phyloP scores from a whole-genome alignment of 345 rosid genomes.

The Sapria himalayana region DNA sequence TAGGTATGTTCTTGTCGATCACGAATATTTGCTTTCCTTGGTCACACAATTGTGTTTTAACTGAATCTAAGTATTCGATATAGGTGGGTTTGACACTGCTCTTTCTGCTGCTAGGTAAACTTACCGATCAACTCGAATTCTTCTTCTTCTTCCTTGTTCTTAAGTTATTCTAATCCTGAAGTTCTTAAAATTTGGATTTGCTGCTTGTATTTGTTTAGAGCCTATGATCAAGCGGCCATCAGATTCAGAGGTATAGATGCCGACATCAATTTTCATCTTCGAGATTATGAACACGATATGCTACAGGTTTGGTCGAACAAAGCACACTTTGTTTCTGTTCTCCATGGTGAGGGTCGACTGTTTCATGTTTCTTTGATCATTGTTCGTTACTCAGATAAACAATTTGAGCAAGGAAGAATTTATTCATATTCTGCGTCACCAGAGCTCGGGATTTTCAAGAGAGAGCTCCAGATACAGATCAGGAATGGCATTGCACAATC shows the following conservation, averaged over 20 bases:
- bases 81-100: conserved; percentile 98
- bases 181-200: not conserved
- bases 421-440: conserved; percentile 84
- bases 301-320: conserved; percentile 59
- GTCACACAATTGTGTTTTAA: no score
- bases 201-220: conserved; percentile 21
- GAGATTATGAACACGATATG: conserved; percentile 78
- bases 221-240: conserved; percentile 93
- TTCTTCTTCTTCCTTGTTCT: not conserved
- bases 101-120: conserved; percentile 87
- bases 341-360: no score
- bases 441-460: conserved; percentile 80
- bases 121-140: not conserved
- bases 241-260: conserved; percentile 90
- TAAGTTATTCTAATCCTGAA: not conserved
- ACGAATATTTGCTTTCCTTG: no score
- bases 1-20: conserved; percentile 55
- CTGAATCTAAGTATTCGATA: conserved; percentile 3
- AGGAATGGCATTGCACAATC: conserved; percentile 83
- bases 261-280: conserved; percentile 65
- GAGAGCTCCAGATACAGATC: conserved; percentile 88
- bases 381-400: conserved; percentile 60
- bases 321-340: not conserved
- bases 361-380: not conserved
- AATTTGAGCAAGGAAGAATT: conserved; percentile 67